A percentile compares a stretch with the other conserved stretches of the same genome.
These are phyloP conservation scores for Acacia crassicarpa DNA, from an alignment of 306 rosid genomes.

Conservation along the genomic window DNA sequence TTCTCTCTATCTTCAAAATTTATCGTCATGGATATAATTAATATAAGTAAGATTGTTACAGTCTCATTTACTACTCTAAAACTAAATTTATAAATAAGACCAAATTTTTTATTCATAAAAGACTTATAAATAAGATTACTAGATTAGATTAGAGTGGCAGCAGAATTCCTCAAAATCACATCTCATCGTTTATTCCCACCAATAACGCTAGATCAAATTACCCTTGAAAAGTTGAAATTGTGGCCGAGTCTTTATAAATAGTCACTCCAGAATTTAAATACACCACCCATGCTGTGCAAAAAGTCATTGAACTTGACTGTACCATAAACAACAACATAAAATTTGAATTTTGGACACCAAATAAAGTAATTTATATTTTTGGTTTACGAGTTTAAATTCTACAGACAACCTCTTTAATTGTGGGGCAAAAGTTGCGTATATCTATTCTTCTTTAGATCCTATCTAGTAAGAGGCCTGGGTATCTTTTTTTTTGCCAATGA, in stretches of 20 bases:
- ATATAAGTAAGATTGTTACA: too few species aligned
- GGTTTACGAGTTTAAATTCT: background rate
- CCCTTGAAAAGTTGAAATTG: background rate
- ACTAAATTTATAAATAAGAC: too few species aligned
- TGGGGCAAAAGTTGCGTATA: too few species aligned
- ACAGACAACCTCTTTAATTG: rapidly evolving
- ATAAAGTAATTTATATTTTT: background rate
- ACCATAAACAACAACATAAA: background rate
- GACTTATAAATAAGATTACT: too few species aligned
- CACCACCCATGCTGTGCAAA: background rate
- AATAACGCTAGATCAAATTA: too few species aligned
- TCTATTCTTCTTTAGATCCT: rapidly evolving
- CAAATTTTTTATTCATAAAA: too few species aligned
- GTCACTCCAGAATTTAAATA: background rate
- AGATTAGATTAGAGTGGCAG: too few species aligned
- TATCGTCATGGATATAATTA: too few species aligned
- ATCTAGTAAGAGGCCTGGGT: rapidly evolving
- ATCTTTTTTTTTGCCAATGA: too few species aligned
- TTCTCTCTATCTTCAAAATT: too few species aligned
- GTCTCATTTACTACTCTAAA: too few species aligned
- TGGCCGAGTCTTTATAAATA: background rate
- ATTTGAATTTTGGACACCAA: background rate
- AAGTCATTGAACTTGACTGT: background rate
- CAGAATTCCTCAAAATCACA: background rate
- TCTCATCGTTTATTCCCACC: too few species aligned